Evolutionary conservation across 2,329 filamentous ascomycete genomes (phyloP).

Genomic region (Aureobasidium sp.): DNA sequence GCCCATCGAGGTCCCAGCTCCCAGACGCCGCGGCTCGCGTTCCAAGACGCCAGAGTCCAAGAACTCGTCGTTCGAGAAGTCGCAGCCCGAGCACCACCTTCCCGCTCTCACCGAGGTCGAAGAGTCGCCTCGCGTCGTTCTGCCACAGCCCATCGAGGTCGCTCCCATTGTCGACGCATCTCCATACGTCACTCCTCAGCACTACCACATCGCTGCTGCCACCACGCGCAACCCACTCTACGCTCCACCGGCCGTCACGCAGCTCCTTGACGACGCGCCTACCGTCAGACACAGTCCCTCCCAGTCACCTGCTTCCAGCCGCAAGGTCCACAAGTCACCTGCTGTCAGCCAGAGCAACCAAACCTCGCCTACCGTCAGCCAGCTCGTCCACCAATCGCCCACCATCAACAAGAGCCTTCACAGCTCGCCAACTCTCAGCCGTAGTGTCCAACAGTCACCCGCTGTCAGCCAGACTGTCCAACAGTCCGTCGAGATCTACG

Average conservation of each 20-base stretch:
- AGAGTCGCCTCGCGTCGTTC: background rate
- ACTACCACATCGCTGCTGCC: background rate
- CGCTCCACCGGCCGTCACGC: background rate
- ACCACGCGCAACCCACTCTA: background rate
- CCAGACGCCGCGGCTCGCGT: background rate
- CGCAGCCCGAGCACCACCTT: background rate
- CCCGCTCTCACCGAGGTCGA: background rate
- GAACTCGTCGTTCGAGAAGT: conserved; percentile 8
- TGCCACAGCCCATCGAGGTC: background rate
- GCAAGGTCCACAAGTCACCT: background rate
- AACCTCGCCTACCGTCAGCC: background rate
- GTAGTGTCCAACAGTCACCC: background rate
- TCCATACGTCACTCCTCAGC: conserved; percentile 6
- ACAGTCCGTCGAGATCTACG: background rate
- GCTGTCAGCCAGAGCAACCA: background rate
- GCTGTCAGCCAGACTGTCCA: background rate
- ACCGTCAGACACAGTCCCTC: background rate
- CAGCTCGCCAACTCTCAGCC: background rate
- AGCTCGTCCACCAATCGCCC: background rate
- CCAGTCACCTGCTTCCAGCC: too few species aligned
- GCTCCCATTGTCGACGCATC: conserved; percentile 10
- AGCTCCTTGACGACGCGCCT: background rate
- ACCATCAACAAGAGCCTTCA: background rate
- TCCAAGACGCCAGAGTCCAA: conserved; percentile 6
- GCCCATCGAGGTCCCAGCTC: background rate